Percentiles rank a stretch among this genome's conserved stretches.
Conservation (phyloP, 2,329 filamentous ascomycete species). For the Sphaerulina populicola region DNA sequence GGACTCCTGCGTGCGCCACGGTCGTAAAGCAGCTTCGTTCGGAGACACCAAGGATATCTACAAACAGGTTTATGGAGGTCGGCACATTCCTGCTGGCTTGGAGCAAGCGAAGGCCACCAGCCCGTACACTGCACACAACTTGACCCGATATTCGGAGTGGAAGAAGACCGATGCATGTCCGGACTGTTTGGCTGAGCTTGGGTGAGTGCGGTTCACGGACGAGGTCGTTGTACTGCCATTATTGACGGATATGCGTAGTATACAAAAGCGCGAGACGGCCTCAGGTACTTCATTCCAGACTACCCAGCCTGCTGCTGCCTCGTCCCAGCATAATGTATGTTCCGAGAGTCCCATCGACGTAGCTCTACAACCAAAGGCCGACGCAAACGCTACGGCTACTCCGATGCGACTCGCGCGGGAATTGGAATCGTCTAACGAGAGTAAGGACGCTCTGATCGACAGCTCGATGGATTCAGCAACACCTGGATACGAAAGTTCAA, state of each 20-base stretch:
- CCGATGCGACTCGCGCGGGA: neutral
- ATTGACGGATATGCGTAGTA: slow-evolving; percentile 7
- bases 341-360: neutral
- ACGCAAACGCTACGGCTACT: neutral
- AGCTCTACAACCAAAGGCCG: neutral
- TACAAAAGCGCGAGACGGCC: slow-evolving; percentile 21
- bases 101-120: slow-evolving; percentile 28
- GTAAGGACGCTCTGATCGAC: neutral
- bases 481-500: neutral
- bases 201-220: neutral
- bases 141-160: slow-evolving; percentile 3
- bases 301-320: neutral
- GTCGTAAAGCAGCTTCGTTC: slow-evolving; percentile 19
- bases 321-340: neutral
- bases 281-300: neutral
- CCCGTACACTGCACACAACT: slow-evolving; percentile 17
- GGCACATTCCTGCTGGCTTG: slow-evolving; percentile 26
- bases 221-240: too few relatives aligned
- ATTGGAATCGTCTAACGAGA: neutral
- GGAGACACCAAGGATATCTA: slow-evolving; percentile 23
- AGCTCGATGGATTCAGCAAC: neutral
- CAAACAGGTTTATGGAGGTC: slow-evolving; percentile 25
- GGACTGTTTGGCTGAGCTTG: slow-evolving; percentile 29
- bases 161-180: slow-evolving; percentile 25
- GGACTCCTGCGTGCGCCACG: slow-evolving; percentile 28